Conservation (phyloP, 2,329 filamentous ascomycete species). For the Talaromyces sp. region DNA sequence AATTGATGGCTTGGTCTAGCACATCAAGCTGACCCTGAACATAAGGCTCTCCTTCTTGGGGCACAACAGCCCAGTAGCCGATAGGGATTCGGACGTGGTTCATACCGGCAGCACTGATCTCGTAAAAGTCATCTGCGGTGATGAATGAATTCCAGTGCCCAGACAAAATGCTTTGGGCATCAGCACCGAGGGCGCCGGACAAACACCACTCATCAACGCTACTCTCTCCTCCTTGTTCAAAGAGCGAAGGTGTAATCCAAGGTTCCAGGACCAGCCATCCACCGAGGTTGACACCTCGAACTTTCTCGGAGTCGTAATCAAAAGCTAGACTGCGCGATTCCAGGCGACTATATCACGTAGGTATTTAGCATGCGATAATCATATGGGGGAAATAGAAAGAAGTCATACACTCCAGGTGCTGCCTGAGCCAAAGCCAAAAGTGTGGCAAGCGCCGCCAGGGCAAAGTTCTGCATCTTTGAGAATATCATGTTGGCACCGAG, state of each 20-base stretch:
- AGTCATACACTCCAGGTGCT: constrained; percentile 3
- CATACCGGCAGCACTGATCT: constrained; percentile 53
- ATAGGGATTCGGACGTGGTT: constrained; percentile 63
- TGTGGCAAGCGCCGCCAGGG: constrained; percentile 11
- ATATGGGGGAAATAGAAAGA: neutral
- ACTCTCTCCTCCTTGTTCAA: constrained; percentile 44
- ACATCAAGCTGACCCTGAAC: constrained; percentile 57
- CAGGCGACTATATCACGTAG: constrained; percentile 20
- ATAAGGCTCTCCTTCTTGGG: constrained; percentile 53
- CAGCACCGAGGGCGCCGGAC: constrained; percentile 46
- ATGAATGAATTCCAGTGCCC: constrained; percentile 58
- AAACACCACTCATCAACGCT: constrained; percentile 57
- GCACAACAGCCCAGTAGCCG: constrained; percentile 60
- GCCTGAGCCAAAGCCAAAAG: constrained; percentile 11
- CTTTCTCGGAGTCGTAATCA: constrained; percentile 50
- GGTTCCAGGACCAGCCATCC: constrained; percentile 62
- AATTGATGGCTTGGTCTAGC: constrained; percentile 54
- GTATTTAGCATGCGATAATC: neutral
- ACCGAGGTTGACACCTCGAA: constrained; percentile 61
- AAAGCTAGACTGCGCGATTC: constrained; percentile 39
- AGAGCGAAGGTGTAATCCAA: constrained; percentile 60
- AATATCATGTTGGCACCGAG: constrained; percentile 11
- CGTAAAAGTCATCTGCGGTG: constrained; percentile 50
- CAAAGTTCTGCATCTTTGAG: constrained; percentile 9
- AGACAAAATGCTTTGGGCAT: constrained; percentile 44